These are phyloP conservation scores for Leccinum angustisporum DNA, from an alignment of 1,284 basidiomycete species.

Conservation along the genomic window DNA sequence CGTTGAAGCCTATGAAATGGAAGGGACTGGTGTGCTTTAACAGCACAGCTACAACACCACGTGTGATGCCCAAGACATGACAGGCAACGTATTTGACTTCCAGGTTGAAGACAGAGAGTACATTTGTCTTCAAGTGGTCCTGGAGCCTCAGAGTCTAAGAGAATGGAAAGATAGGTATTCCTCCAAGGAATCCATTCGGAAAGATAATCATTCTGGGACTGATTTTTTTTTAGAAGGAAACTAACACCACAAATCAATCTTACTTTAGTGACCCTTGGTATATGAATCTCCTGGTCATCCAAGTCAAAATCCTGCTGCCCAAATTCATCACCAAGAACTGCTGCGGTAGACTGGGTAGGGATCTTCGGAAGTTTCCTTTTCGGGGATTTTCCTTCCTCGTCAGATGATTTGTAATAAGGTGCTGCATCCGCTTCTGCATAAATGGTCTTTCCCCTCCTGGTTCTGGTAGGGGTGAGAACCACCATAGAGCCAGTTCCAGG, in stretches of 20 bases:
- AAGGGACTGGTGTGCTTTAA: background rate
- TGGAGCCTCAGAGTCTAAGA: background rate
- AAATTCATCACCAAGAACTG: no score
- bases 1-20: conserved; percentile 8
- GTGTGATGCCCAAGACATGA: conserved; percentile 4
- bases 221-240: no score
- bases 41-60: conserved; percentile 3
- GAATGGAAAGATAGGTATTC: background rate
- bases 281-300: no score
- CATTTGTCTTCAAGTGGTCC: background rate
- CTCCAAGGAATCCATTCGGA: background rate
- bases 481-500: background rate
- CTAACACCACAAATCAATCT: no score
- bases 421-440: background rate
- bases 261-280: no score
- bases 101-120: background rate
- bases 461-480: background rate
- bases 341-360: background rate
- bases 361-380: background rate
- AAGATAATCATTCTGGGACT: conserved; percentile 2
- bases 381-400: background rate
- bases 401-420: background rate
- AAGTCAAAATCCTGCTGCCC: no score
- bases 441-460: background rate
- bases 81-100: background rate